A percentile compares a stretch with the other conserved stretches of the same genome.
Conservation (phyloP, 1,139 yeast species). For the Kazachstania sp. region DNA sequence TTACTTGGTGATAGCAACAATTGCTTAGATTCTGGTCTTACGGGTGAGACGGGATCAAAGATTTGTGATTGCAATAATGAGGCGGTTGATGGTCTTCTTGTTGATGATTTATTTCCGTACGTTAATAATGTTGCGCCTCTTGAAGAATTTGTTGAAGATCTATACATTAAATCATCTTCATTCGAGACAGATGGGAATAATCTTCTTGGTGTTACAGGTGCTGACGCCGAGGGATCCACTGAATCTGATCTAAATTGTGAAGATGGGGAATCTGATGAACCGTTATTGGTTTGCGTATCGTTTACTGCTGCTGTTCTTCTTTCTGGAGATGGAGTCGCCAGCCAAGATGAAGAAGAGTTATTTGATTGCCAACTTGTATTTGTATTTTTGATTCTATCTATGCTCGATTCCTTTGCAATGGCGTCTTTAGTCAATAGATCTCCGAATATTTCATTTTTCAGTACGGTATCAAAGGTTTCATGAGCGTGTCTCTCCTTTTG, state of each 20-base stretch:
- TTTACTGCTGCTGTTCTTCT: background rate
- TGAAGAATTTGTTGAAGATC: conserved; percentile 44
- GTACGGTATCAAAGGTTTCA: conserved; percentile 72
- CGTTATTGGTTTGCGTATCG: background rate
- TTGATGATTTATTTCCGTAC: conserved; percentile 59
- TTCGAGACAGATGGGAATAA: conserved; percentile 9
- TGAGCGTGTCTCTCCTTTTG: conserved; percentile 77
- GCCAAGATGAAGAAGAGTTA: background rate
- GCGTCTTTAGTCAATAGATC: conserved; percentile 44
- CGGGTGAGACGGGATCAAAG: conserved; percentile 62
- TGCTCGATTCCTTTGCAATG: conserved; percentile 21
- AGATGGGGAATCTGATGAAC: background rate
- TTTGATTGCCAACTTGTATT: conserved; percentile 6
- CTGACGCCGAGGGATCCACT: conserved; percentile 18
- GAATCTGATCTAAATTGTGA: background rate
- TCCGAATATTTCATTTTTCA: conserved; percentile 88
- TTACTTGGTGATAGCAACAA: conserved; percentile 74
- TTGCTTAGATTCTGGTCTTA: conserved; percentile 78
- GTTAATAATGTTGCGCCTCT: conserved; percentile 51
- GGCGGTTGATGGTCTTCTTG: conserved; percentile 42
- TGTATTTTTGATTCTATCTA: conserved; percentile 27
- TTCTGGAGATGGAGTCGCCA: conserved; percentile 10
- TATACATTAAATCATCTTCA: conserved; percentile 17
- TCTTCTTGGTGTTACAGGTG: conserved; percentile 35
- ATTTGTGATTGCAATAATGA: conserved; percentile 60